Base-by-base conservation (phyloP, 2,329 filamentous ascomycete genomes). In the Neofusicoccum laricinum region DNA sequence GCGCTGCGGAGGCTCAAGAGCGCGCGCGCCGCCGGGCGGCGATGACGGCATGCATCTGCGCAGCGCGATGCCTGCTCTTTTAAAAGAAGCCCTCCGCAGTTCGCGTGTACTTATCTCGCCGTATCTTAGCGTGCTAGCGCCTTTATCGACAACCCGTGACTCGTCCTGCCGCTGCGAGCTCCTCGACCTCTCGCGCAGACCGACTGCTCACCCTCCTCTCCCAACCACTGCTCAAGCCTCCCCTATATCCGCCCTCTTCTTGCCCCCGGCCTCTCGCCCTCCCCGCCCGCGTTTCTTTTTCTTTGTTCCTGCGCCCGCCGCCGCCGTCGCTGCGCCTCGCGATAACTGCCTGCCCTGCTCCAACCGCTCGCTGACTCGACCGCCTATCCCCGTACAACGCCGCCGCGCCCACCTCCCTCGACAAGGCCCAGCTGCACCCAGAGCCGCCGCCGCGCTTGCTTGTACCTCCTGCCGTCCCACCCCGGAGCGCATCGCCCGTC, bases 281-380 rank as follows among this genome's bases (percentile, higher is more conserved):
- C 61, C 25, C 61, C 12, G 32, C 36, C 17, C 59, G 30, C 21
- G 49, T 53, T 63, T 63, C 61, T 63, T 50, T 63, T 63, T 46
- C 61, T 63, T 63, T 63, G 61, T 63, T 51, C 49, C 48, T 53
- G 61, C 38, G 48, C 61, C 61, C 48, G n/a, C 32, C 10, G 36
- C 45, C 49, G 59, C 46, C 46, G 36, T 25, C 25, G 46, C 40
- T 36, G 61, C 61, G 40, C 48, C 17, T 45, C 48, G 7, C n/a
- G 46, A 45, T 15, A 43, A 48, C 61, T 63, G 48, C 61, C 49
- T 14, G 45, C 38, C 32, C 55, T 46, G 55, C 55, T 59, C 55
- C 55, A 46, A 59, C 55, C 55, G 41, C 61, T 63, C 61, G 40
- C 61, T 53, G 32, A 55, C 61, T 63, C 40, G 48, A 53, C 59